A percentile compares a stretch with the other conserved stretches of the same genome.
Evolutionary conservation across 768 basidiomycete genomes (phyloP).

Genomic region (Lactarius vividus): DNA sequence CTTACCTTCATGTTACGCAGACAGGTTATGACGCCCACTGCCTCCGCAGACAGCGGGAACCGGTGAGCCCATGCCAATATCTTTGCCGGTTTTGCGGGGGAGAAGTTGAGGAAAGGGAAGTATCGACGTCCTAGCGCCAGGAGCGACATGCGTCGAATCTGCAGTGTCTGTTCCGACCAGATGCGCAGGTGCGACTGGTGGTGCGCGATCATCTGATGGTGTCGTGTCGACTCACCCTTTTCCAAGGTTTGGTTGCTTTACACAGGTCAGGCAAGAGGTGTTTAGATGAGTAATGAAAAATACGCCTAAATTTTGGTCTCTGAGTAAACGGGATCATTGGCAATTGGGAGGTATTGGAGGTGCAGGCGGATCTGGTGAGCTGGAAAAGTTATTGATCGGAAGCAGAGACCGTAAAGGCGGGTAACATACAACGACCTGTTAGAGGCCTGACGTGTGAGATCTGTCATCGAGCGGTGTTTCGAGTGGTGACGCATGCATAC

Average conservation of each 20-base stretch:
- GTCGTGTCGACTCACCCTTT: constrained; percentile 77
- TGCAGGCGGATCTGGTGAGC: constrained; percentile 98
- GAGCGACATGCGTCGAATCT: constrained; percentile 15
- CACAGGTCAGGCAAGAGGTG: neutral
- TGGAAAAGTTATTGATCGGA: constrained; percentile 33
- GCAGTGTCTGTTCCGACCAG: constrained; percentile 32
- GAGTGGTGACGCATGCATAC: constrained; percentile 38
- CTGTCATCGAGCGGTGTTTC: constrained; percentile 2
- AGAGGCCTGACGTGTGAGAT: constrained; percentile 54
- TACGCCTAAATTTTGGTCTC: constrained; percentile 73
- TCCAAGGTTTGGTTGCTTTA: constrained; percentile 68
- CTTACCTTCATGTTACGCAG: constrained; percentile 80
- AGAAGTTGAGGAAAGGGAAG: constrained; percentile 44
- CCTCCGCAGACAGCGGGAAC: constrained; percentile 75
- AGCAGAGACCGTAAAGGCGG: neutral
- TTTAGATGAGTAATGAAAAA: constrained; percentile 2
- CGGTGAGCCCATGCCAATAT: constrained; percentile 86
- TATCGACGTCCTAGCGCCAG: neutral
- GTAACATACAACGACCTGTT: constrained; percentile 84
- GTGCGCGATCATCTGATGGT: constrained; percentile 62
- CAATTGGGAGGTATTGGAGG: constrained; percentile 91
- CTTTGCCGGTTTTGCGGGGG: constrained; percentile 81
- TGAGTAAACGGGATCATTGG: constrained; percentile 94
- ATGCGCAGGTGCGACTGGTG: constrained; percentile 52
- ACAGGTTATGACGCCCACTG: constrained; percentile 72